Base-by-base conservation (phyloP, 148 eudicot genomes). In the Fagopyrum esculentum region DNA sequence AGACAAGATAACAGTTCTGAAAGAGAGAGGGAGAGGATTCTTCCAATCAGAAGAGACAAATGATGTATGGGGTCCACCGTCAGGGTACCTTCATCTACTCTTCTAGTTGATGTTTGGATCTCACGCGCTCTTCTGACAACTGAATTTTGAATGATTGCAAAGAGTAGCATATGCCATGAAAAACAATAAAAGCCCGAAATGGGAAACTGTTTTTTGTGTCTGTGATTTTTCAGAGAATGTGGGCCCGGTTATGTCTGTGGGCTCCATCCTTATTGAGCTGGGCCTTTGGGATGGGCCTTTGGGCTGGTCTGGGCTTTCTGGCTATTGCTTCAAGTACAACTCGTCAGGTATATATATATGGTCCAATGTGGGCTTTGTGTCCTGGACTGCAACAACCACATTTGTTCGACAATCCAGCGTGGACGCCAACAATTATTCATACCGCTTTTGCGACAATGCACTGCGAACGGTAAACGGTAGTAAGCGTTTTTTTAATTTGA, bases 11-110 rank as follows among this genome's bases (percentile, higher is more conserved):
- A 63, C 45, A 30, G 45, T 9, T 63, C 13, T 30, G 69, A 63
- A 19, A 59, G 6, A 12, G 45, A 30, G 64, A 3, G 69, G 12
- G 44, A 43, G 69, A 30, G 44, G 69, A 30, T 13, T 66, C 71
- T 40, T 40, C 45, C 71, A 43, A 66, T 66, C 46, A 66, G 19
- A 66, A 66, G 19, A 66, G 69, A 63, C 69, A 63, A 63, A 43
- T 29, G 44, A 30, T 16, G 69, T 40, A 46, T 11, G 71, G 71
- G 71, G 71, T 43, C 71, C 71, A 66, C 71, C 30, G 26, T 13
- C 3, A 8, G 6, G 6, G 19, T 40, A 5, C 30, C 47, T 63
- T 30, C 16, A 5, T 63, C 44, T 29, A 29, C 44, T 43, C 19
- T 46, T 9, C 68, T 5, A 13, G 71, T 63, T 43, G 45, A 2